Evolutionary conservation across 208 protist species (phyloP).

Genomic region (Wallacemonas sp.): DNA sequence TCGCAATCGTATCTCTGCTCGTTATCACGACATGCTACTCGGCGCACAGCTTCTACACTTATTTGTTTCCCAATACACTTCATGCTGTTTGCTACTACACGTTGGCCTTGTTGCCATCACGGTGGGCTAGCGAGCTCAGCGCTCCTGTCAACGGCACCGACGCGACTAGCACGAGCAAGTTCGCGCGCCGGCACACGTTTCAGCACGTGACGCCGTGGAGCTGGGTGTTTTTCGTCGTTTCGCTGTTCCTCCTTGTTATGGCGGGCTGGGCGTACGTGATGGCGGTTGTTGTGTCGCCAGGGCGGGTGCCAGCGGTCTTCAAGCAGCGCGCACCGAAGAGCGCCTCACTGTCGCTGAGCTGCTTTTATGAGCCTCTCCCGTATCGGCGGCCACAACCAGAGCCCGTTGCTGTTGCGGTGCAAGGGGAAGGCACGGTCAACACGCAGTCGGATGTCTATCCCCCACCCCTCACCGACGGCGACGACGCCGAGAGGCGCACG

Average conservation of each 20-base stretch:
- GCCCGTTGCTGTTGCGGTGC: neutral
- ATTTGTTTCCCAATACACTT: slow-evolving; percentile 73
- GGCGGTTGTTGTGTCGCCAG: slow-evolving; percentile 66
- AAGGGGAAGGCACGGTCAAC: neutral
- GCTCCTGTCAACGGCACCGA: neutral
- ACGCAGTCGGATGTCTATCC: slow-evolving; percentile 19
- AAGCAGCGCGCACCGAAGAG: slow-evolving; percentile 61
- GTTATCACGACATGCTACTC: slow-evolving; percentile 71
- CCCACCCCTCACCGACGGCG: neutral
- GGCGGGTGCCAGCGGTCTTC: slow-evolving; percentile 74
- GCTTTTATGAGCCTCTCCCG: slow-evolving; percentile 65
- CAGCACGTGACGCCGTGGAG: slow-evolving; percentile 28
- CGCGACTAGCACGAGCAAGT: too few species aligned
- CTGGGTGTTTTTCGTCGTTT: slow-evolving; percentile 65
- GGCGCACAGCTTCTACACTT: slow-evolving; percentile 68
- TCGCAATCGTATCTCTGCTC: slow-evolving; percentile 54
- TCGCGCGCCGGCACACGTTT: too few species aligned
- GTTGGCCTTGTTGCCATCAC: slow-evolving; percentile 13
- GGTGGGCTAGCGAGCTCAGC: neutral
- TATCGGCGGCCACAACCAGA: neutral
- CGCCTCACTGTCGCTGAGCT: slow-evolving; percentile 59
- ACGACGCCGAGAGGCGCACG: neutral
- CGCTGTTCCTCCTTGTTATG: slow-evolving; percentile 60
- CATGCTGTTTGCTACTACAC: slow-evolving; percentile 19
- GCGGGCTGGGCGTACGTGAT: slow-evolving; percentile 72